Percentiles rank a stretch among this genome's conserved stretches.
phyloP scores from a whole-genome alignment of 2,329 filamentous ascomycete genomes.

The Talaromyces rugulosus region DNA sequence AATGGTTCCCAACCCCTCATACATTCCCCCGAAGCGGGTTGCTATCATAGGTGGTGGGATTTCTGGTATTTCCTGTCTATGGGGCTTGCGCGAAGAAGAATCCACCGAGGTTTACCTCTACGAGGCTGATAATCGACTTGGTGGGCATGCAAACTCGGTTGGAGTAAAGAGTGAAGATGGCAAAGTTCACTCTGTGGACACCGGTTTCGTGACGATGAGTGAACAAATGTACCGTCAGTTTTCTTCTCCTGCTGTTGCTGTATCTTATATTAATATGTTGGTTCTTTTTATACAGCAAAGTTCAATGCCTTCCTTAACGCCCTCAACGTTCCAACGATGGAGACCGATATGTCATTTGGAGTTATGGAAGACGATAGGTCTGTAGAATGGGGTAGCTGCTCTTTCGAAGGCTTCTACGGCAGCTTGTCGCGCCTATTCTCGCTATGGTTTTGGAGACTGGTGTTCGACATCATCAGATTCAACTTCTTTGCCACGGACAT shows the following conservation, averaged over 20 bases:
- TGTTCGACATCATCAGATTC: constrained; percentile 8
- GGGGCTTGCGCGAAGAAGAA: background rate
- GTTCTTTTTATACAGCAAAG: background rate
- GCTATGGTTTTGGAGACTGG: constrained; percentile 8
- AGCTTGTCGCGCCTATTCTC: background rate
- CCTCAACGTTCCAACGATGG: background rate
- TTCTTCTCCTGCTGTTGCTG: background rate
- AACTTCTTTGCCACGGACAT: constrained; percentile 5
- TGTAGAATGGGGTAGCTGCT: constrained; percentile 5
- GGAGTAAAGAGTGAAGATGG: background rate
- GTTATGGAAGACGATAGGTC: background rate
- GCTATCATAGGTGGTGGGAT: constrained; percentile 8
- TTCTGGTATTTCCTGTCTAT: constrained; percentile 1
- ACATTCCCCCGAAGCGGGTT: background rate
- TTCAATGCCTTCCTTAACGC: constrained; percentile 1
- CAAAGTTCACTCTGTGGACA: background rate
- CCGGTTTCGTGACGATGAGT: constrained; percentile 4
- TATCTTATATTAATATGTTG: background rate
- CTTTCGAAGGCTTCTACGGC: constrained; percentile 1
- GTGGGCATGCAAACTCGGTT: constrained; percentile 2
- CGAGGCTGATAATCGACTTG: constrained; percentile 2
- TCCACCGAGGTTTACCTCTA: constrained; percentile 1
- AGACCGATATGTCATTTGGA: constrained; percentile 4
- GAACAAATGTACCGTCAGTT: constrained; percentile 2
- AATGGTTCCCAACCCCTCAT: background rate